These are phyloP conservation scores for Trichoderma sp. DNA, from an alignment of 2,329 filamentous ascomycete species.

Conservation along the genomic window DNA sequence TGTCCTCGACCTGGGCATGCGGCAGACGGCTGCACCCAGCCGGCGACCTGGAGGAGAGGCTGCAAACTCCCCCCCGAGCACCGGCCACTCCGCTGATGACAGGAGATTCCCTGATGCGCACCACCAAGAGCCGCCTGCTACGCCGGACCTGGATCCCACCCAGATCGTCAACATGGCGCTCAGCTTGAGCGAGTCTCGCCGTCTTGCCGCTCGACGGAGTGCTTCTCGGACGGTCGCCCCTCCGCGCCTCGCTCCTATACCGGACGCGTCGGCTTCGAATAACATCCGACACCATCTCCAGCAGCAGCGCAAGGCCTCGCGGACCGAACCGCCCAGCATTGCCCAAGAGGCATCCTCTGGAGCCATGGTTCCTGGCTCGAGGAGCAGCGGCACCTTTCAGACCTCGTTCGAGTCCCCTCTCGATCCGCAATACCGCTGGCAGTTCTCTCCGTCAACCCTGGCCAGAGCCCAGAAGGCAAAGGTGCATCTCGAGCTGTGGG, in stretches of 20 bases:
- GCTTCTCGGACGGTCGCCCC: constrained; percentile 53
- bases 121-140: constrained; percentile 32
- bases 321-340: constrained; percentile 62
- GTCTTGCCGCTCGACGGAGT: constrained; percentile 62
- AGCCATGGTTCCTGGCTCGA: constrained; percentile 46
- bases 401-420: constrained; percentile 48
- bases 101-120: constrained; percentile 26
- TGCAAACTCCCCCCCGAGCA: constrained; percentile 2
- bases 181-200: constrained; percentile 79
- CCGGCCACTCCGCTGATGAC: background rate
- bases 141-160: constrained; percentile 72
- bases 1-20: constrained; percentile 16
- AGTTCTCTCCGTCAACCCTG: constrained; percentile 78
- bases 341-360: constrained; percentile 45
- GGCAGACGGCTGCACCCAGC: constrained; percentile 16
- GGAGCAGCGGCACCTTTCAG: constrained; percentile 51
- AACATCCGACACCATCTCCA: constrained; percentile 71
- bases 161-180: constrained; percentile 94
- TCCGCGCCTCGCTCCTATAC: constrained; percentile 55
- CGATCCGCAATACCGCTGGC: constrained; percentile 58
- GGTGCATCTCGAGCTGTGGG: constrained; percentile 80
- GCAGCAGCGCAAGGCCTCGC: constrained; percentile 66
- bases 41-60: constrained; percentile 15
- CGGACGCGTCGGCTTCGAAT: constrained; percentile 56
- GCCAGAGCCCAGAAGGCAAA: constrained; percentile 82